phyloP scores from a whole-genome alignment of 2,329 filamentous ascomycete genomes.

The Colletotrichum sp. region DNA sequence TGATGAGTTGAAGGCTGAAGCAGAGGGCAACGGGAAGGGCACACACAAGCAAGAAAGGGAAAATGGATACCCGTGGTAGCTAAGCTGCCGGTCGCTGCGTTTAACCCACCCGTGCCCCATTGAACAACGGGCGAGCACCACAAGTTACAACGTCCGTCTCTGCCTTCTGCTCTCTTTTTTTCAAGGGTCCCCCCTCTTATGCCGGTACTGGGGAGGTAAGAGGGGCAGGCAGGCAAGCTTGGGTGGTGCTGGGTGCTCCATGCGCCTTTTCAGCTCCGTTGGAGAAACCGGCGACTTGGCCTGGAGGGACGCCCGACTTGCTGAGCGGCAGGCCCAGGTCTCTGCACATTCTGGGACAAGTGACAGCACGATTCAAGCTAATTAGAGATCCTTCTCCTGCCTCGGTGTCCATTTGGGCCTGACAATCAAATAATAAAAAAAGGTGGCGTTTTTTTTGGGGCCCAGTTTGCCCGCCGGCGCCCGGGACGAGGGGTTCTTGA shows the following conservation, averaged over 20 bases:
- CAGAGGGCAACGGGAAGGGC: neutral
- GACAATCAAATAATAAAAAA: neutral
- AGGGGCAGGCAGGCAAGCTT: neutral
- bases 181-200: neutral
- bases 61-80: neutral
- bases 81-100: neutral
- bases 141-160: neutral
- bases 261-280: neutral
- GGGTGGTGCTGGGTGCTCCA: neutral
- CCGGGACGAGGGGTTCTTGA: neutral
- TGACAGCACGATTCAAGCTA: neutral
- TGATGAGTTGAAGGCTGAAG: neutral
- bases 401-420: neutral
- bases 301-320: neutral
- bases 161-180: neutral
- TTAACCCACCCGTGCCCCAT: neutral
- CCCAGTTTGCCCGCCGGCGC: neutral
- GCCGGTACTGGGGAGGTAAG: conserved; percentile 2
- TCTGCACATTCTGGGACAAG: neutral
- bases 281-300: neutral
- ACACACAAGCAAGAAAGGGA: neutral
- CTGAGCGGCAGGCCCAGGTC: neutral
- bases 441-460: neutral
- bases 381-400: neutral
- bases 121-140: neutral